A percentile compares a stretch with the other conserved stretches of the same genome.
Conservation (phyloP, 2,329 filamentous ascomycete species). For the Septoria petroselini region DNA sequence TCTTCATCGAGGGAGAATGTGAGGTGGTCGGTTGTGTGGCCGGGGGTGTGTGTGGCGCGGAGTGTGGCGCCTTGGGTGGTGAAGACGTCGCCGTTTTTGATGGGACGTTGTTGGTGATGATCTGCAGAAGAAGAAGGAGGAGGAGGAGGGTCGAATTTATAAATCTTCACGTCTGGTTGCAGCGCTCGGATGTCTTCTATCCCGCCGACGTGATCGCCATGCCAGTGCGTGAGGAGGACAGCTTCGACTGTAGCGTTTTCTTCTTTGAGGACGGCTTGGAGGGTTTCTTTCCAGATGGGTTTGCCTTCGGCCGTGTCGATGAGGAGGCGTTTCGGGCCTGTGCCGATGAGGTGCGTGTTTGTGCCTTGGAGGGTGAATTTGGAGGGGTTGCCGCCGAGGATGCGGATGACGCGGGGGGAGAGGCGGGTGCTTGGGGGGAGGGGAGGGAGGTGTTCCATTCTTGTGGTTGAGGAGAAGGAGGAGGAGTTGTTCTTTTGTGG, state of each 20-base stretch:
- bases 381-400: constrained; percentile 85
- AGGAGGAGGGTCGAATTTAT: constrained; percentile 15
- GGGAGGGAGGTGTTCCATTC: constrained; percentile 47
- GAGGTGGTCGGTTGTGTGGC: constrained; percentile 82
- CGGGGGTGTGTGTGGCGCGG: constrained; percentile 64
- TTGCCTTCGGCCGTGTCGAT: constrained; percentile 88
- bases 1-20: constrained; percentile 69
- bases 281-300: constrained; percentile 65
- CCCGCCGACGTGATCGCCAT: constrained; percentile 79
- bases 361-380: constrained; percentile 78
- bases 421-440: constrained; percentile 75
- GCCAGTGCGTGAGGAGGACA: constrained; percentile 86
- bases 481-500: not conserved
- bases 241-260: constrained; percentile 68
- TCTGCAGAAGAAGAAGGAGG: too few species aligned
- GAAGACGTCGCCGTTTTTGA: constrained; percentile 58
- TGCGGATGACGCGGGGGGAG: constrained; percentile 73
- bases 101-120: too few species aligned
- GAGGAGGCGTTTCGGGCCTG: constrained; percentile 68
- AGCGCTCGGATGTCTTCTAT: constrained; percentile 59
- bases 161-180: constrained; percentile 26
- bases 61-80: constrained; percentile 62
- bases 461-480: too few species aligned
- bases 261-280: constrained; percentile 62
- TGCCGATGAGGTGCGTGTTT: constrained; percentile 91